Base-by-base conservation (phyloP, 352 stramenopile genomes). In the Plasmopara viticola region DNA sequence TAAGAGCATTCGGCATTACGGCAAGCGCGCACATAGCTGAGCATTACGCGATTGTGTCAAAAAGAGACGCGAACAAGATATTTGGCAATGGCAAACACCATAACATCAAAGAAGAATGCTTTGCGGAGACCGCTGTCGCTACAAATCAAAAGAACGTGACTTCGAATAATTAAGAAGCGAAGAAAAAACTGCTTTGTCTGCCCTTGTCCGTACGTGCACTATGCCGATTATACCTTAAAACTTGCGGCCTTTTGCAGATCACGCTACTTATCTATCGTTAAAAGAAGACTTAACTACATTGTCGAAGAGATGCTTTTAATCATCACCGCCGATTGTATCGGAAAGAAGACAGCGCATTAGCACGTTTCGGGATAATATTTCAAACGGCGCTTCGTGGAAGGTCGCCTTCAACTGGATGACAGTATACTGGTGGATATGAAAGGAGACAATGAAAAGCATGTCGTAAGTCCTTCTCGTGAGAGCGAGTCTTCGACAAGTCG, bases 11-110 rank as follows among this genome's bases (percentile, higher is more conserved):
- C 3, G 20, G 20, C 20, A 25, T 25, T 25, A 25, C 20, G 20
- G 20, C 20, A 25, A 25, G 20, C 20, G 64, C 73, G 18, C 54
- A 62, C n/a, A 35, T 74, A 10, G 71, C 53, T 9, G 60, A 78
- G 38, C 58, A 72, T 34, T 77, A 74, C 39, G 49, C 62, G 0
- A 65, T 39, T 28, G 60, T 56, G 0, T 47, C 86, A 18, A 72
- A 70, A 48, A 40, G 68, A n/a, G n/a, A n/a, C n/a, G n/a, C n/a
- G n/a, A 84, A 4, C 52, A 73, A 15, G 20, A 25, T 25, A 1
- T 25, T 25, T 25, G 20, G 3, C 20, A 25, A 25, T 25, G 20
- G 20, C 3, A 25, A 25, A 25, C 20, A 25, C 3, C 20, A 3
- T 25, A 3, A 3, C 20, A 25, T 25, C 3, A 25, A 25, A 25